Evolutionary conservation across 257 asterid species (phyloP), one percentile per base, ranked within the genome.

Genomic region (Voacanga thouarsii): DNA sequence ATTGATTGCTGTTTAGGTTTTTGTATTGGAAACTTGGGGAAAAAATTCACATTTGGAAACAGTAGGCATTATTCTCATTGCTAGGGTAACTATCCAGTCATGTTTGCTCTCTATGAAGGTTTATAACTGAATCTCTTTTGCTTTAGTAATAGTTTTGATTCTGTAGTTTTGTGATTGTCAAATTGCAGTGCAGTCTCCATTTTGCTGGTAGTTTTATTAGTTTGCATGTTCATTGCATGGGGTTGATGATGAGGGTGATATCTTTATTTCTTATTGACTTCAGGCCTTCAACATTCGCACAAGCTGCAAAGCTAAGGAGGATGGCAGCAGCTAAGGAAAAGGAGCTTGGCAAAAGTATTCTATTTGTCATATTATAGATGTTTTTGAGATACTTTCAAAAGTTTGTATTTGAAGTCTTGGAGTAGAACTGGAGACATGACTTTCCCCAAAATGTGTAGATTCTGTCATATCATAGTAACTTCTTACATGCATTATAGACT

Each of bases 281-380:
- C 87, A 95, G 99, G 90, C 99, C 99, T 85, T 90, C 98, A 44
- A 95, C 99, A 78, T 95, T 95, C 87, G 99, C 97, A 37, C 98
- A 95, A 87, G 96, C 99, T 85, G 97, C 98, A 66, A 95, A 95
- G 75, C 84, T 93, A 33, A 95, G 84, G 84, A 91, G 99, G 89
- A 87, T 78, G 87, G 97, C 96, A 30, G 91, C 97, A 61, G 90
- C 97, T 21, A 95, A 93, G 89, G 98, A 91, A 85, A 95, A 88
- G 85, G 99, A 95, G 82, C 97, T 95, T 65, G 85, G 93, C 61
- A 93, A 91, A 85, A 66, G 98, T 95, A 88, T 65, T 61, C 50
- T 72, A 43, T 77, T 3, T 59, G 45, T 53, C 76, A 44, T 57
- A 39, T 28, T 50, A 6, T 75, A 59, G 3, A 18, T 37, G 30